These are phyloP conservation scores for Solanum hybrid DNA, from an alignment of 305 asterid genomes.

Conservation along the genomic window DNA sequence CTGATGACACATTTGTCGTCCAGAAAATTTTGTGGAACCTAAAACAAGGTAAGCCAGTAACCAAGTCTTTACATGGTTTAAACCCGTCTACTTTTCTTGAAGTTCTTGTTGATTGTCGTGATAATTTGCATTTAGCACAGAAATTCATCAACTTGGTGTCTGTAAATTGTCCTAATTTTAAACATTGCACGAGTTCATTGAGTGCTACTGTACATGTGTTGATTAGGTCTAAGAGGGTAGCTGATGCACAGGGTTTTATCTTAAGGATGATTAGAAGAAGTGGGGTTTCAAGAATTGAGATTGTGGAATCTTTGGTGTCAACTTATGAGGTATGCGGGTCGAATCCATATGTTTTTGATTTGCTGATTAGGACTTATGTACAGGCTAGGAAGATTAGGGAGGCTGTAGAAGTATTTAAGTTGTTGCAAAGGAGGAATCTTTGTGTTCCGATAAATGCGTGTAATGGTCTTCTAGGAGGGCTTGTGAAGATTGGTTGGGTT, in stretches of 20 bases:
- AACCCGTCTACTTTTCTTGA: slow-evolving; percentile 43
- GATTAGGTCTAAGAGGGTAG: slow-evolving; percentile 38
- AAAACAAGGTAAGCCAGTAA: slow-evolving; percentile 40
- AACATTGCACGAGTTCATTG: slow-evolving; percentile 48
- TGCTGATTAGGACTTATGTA: slow-evolving; percentile 60
- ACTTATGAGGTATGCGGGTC: slow-evolving; percentile 37
- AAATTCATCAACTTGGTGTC: slow-evolving; percentile 47
- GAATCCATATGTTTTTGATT: slow-evolving; percentile 39
- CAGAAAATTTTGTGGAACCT: slow-evolving; percentile 52
- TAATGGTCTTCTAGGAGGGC: slow-evolving; percentile 66
- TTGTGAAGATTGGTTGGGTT: slow-evolving; percentile 63
- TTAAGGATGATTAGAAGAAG: slow-evolving; percentile 62
- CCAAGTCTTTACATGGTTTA: slow-evolving; percentile 29
- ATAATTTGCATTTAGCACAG: slow-evolving; percentile 35
- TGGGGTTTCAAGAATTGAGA: slow-evolving; percentile 47
- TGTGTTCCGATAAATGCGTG: slow-evolving; percentile 56
- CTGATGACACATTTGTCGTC: slow-evolving; percentile 27
- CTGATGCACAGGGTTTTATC: slow-evolving; percentile 67
- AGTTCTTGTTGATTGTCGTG: slow-evolving; percentile 34
- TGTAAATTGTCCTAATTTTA: slow-evolving; percentile 38
- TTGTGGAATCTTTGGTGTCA: slow-evolving; percentile 40
- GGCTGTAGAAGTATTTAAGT: slow-evolving; percentile 52
- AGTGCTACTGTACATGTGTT: slow-evolving; percentile 51
- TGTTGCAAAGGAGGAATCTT: slow-evolving; percentile 31
- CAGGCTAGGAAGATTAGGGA: slow-evolving; percentile 84